Conservation (phyloP, 2,329 filamentous ascomycete species). For the Aspergillus sp. region DNA sequence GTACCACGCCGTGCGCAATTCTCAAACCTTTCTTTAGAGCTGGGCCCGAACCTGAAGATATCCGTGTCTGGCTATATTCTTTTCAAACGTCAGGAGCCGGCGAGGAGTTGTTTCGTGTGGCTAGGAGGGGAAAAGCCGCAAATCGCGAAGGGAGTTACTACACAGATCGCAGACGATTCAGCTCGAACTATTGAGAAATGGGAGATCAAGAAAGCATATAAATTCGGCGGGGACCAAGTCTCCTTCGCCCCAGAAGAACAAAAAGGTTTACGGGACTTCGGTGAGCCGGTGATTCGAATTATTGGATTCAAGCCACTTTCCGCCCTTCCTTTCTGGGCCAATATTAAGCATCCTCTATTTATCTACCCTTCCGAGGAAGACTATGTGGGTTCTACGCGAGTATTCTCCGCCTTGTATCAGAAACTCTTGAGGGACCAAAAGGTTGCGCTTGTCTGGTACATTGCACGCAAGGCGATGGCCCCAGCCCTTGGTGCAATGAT, state of each 20-base stretch:
- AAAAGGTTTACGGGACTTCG: constrained; percentile 74
- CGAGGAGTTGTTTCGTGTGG: constrained; percentile 83
- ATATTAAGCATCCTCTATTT: constrained; percentile 81
- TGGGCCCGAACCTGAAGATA: constrained; percentile 80
- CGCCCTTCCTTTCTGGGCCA: constrained; percentile 77
- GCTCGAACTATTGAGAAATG: constrained; percentile 72
- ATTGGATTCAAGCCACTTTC: constrained; percentile 88
- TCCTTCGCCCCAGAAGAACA: constrained; percentile 84
- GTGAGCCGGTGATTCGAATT: constrained; percentile 77
- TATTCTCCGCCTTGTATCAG: constrained; percentile 87
- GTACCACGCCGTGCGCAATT: constrained; percentile 83
- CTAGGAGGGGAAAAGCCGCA: constrained; percentile 81
- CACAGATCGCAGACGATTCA: constrained; percentile 74
- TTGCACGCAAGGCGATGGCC: constrained; percentile 75
- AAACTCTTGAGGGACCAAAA: constrained; percentile 79
- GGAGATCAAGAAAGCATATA: constrained; percentile 90
- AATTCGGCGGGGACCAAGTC: constrained; percentile 89
- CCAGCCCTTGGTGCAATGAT: constrained; percentile 80
- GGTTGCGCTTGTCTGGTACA: constrained; percentile 85
- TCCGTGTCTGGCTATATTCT: constrained; percentile 92
- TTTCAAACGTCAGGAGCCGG: constrained; percentile 78
- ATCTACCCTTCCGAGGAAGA: constrained; percentile 92
- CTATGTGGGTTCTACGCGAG: constrained; percentile 85
- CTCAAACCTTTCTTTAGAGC: constrained; percentile 79
- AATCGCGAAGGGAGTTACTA: constrained; percentile 73